A percentile compares a stretch with the other conserved stretches of the same genome.
phyloP scores from a whole-genome alignment of 495 filamentous ascomycete species.

The Aspergillus ostianus region DNA sequence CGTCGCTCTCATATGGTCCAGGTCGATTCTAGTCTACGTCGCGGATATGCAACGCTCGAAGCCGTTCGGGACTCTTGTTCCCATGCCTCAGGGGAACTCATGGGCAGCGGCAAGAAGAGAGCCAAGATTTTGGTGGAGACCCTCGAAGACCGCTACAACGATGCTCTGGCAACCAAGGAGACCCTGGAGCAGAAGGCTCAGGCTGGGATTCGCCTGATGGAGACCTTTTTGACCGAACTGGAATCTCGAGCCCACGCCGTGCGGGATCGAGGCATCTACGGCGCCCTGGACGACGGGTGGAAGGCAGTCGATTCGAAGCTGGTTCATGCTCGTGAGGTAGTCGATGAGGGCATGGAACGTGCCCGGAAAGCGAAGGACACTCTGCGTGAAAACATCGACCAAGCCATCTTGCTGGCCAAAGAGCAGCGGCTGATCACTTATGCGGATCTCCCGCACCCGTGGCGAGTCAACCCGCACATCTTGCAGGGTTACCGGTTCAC shows the following conservation, averaged over 20 bases:
- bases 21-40: constrained; percentile 75
- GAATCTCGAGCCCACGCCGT: constrained; percentile 79
- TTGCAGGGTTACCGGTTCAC: constrained; percentile 87
- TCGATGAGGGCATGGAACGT: constrained; percentile 81
- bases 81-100: constrained; percentile 84
- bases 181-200: constrained; percentile 89
- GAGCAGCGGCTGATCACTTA: constrained; percentile 84
- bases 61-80: constrained; percentile 86
- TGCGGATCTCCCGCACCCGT: constrained; percentile 85
- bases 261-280: constrained; percentile 57
- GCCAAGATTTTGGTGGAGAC: constrained; percentile 91
- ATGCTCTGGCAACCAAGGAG: constrained; percentile 79
- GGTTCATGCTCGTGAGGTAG: constrained; percentile 70
- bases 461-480: constrained; percentile 95
- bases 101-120: constrained; percentile 80
- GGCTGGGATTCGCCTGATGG: constrained; percentile 81
- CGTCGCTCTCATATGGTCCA: constrained; percentile 76
- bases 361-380: constrained; percentile 74
- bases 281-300: constrained; percentile 64
- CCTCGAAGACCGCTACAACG: constrained; percentile 85
- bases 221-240: constrained; percentile 76
- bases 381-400: constrained; percentile 75
- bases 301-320: constrained; percentile 72
- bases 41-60: constrained; percentile 80
- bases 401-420: constrained; percentile 72